Base-by-base conservation (phyloP, 441 rosid genomes). In the Gossypium aridum region DNA sequence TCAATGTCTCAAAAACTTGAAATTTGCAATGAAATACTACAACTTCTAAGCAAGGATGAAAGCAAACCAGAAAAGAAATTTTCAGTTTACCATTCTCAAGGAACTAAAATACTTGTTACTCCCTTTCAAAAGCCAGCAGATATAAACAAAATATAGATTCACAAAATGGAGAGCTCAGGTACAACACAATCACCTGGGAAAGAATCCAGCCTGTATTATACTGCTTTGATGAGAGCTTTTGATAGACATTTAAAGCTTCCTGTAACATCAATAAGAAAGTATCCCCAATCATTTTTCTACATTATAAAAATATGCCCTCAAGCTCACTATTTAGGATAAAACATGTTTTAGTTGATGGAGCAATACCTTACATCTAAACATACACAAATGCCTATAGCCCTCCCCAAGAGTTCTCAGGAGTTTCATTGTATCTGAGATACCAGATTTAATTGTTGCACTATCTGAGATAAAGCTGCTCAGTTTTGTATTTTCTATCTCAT, bases 121-220 rank as follows among this genome's bases (percentile, higher is more conserved):
- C 43, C 14, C 66, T 39, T 43, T 23, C 56, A 59, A 39, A 56
- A 72, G 56, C 39, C 53, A 56, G 67, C 37, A 72, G 66, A 22
- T 37, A 71, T 10, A 39, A 39, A 71, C 13, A 72, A 66, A 67
- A 22, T 62, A 19, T 8, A 16, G 56, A 66, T 54, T 28, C 12
- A 43, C 39, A 75, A 66, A 56, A 66, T 1, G 53, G 61, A 62
- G 23, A 75, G 72, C 66, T 37, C 16, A 61, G 62, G 26, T 9
- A 53, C 7, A 55, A n/a, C 43, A 22, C 19, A 53, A 76, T 74
- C 73, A 86, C 91, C 88, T 86, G 89, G 45, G 79, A 71, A 73
- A 86, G 87, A 73, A 86, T 87, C 91, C 89, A 87, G 59, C 80
- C 82, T 43, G 91, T 88, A 76, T 81, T 79, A 75, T 86, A 86